Evolutionary conservation across 1,139 yeast species (phyloP), one percentile per base, ranked within the genome.

Genomic region (Meyerozyma smithsonii): DNA sequence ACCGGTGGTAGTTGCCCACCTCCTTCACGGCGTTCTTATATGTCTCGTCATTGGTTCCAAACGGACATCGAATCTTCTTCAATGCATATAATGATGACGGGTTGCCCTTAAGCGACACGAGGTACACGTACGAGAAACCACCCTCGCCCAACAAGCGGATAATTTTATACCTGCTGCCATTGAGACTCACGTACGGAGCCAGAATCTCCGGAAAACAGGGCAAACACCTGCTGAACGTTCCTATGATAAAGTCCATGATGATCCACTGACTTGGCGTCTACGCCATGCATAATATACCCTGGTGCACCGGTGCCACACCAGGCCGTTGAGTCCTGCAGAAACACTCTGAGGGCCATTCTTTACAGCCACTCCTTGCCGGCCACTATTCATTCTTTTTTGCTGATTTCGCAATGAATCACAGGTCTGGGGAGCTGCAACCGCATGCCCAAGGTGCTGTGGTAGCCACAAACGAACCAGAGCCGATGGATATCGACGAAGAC

Each of bases 21-120:
- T 90, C 97, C 35, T 75, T 70, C 73, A 87, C 69, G 2, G 96
- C 96, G 40, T 72, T 66, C 43, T 77, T 60, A 47, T 53, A 71
- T 7, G 67, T 59, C 43, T 69, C 81, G 50, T 84, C 84, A 49
- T 81, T 88, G 33, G 82, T 74, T 0, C 96, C 96, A 59, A 82
- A 87, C 1, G 95, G 90, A 58, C 97, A 89, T 45, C 90, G 69
- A 40, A 88, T 86, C 65, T 86, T 84, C 64, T 90, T 89, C 52
- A 90, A 63, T 2, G 96, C 96, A 53, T 77, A 85, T 18, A 65
- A 56, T 21, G 79, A 70, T 39, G 74, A 72, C 36, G 67, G 66
- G 42, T 64, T 59, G 25, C 79, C 72, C 49, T 74, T 71, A 28
- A 54, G 59, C 10, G 61, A 47, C 7, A 88, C 96, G 28, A 88